A percentile compares a stretch with the other conserved stretches of the same genome.
Conservation (phyloP, 1,284 basidiomycete species). For the Naganishia sp. region DNA sequence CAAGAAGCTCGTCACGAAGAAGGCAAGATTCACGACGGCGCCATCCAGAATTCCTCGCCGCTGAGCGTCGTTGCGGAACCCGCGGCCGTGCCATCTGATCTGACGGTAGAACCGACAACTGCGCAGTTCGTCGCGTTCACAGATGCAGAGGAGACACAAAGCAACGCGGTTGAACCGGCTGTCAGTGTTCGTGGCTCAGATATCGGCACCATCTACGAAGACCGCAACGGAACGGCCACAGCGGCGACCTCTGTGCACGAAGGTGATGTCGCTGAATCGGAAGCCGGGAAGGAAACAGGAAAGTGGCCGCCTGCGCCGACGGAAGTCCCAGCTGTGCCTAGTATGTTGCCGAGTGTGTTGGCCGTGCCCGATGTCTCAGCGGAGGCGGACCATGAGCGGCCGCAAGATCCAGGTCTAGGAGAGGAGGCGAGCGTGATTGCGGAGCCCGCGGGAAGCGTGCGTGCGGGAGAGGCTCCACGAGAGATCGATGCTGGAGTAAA, state of each 20-base stretch:
- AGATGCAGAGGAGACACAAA: slow-evolving; percentile 2
- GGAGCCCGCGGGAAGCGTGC: slow-evolving; percentile 16
- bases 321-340: slow-evolving; percentile 29
- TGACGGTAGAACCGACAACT: too few relatives aligned
- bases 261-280: background rate
- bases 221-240: background rate
- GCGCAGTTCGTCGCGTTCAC: too few relatives aligned
- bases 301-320: slow-evolving; percentile 34
- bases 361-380: background rate
- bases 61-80: slow-evolving; percentile 17
- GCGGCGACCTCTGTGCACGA: background rate
- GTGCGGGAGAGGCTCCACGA: too few relatives aligned
- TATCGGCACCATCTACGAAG: background rate
- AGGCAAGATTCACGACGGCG: slow-evolving; percentile 12
- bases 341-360: slow-evolving; percentile 21
- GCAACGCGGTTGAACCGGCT: slow-evolving; percentile 4
- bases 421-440: slow-evolving; percentile 15
- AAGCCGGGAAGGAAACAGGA: background rate
- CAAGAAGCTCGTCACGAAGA: slow-evolving; percentile 16
- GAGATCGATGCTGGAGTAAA: background rate
- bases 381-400: background rate
- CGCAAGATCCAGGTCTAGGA: background rate
- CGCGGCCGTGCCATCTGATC: background rate
- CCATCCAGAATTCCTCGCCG: too few relatives aligned
- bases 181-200: slow-evolving; percentile 7